A percentile compares a stretch with the other conserved stretches of the same genome.
Conservation (phyloP, 345 rosid species). For the Citrus hindsii region DNA sequence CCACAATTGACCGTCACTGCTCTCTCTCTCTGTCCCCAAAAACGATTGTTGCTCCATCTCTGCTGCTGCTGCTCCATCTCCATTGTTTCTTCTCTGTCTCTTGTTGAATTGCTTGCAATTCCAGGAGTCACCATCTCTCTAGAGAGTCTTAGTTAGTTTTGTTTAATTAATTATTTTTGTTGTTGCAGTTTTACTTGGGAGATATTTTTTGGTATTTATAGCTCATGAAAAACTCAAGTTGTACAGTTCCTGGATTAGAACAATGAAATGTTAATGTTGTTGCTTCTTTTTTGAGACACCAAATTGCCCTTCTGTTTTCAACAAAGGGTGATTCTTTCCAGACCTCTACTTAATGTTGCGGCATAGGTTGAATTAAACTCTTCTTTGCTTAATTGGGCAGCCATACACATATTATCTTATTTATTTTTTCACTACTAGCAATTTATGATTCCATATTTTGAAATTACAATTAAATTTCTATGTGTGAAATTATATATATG, state of each 20-base stretch:
- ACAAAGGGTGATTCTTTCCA: constrained; percentile 36
- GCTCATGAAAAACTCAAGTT: background rate
- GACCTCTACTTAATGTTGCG: constrained; percentile 21
- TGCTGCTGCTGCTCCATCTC: too few relatives aligned
- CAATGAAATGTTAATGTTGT: background rate
- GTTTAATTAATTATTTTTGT: background rate
- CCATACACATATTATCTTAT: background rate
- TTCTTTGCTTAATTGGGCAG: constrained; percentile 5
- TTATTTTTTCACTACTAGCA: background rate
- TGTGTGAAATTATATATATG: too few relatives aligned
- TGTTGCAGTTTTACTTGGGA: background rate
- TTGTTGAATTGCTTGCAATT: constrained; percentile 25
- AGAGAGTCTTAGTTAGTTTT: background rate
- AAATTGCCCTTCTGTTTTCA: constrained; percentile 24
- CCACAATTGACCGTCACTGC: too few relatives aligned
- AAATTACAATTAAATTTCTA: too few relatives aligned
- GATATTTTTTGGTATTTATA: constrained; percentile 24
- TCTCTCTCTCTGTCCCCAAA: too few relatives aligned
- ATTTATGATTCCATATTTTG: too few relatives aligned
- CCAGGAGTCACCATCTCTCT: constrained; percentile 27
- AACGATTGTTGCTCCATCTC: too few relatives aligned
- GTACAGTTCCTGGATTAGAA: constrained; percentile 22
- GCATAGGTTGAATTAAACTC: constrained; percentile 11
- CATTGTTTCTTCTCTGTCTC: too few relatives aligned
- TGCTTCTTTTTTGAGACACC: constrained; percentile 21